phyloP scores from a whole-genome alignment of 139 green algal species.

The Coelastrella sp. region DNA sequence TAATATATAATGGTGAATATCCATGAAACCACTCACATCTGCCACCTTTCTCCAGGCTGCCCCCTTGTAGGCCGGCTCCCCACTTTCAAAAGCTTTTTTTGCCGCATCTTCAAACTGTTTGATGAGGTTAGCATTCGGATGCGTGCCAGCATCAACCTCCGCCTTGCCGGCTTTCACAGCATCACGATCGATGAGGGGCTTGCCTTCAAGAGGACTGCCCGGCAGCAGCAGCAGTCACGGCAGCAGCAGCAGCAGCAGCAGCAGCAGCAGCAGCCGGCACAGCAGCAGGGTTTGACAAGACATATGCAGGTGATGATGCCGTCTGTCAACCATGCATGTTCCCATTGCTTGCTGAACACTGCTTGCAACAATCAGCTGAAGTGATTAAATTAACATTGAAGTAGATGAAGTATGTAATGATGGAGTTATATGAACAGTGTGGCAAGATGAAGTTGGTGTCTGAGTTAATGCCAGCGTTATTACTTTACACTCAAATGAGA shows the following conservation, averaged over 20 bases:
- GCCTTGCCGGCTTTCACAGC: neutral
- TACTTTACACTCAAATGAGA: too few relatives aligned
- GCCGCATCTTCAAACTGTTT: conserved; percentile 1
- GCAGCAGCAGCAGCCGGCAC: neutral
- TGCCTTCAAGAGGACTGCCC: neutral
- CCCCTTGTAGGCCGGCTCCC: conserved; percentile 3
- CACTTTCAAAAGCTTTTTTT: conserved; percentile 2
- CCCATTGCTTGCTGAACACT: too few relatives aligned
- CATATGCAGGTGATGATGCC: too few relatives aligned
- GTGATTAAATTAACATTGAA: too few relatives aligned
- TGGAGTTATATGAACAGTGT: too few relatives aligned
- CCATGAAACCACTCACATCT: neutral
- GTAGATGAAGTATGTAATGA: too few relatives aligned
- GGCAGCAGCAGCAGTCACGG: neutral
- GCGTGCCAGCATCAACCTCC: neutral
- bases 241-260: conserved; percentile 8
- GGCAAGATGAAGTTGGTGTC: too few relatives aligned
- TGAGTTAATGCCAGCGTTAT: too few relatives aligned
- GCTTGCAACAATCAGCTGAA: too few relatives aligned
- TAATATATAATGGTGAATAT: too few relatives aligned
- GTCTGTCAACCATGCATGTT: too few relatives aligned
- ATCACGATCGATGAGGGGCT: neutral
- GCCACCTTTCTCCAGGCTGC: neutral
- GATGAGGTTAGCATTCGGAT: neutral
- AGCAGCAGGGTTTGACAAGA: neutral